A percentile compares a stretch with the other conserved stretches of the same genome.
Evolutionary conservation across 2,329 filamentous ascomycete genomes (phyloP).

Genomic region (Fusarium gaditjirri): DNA sequence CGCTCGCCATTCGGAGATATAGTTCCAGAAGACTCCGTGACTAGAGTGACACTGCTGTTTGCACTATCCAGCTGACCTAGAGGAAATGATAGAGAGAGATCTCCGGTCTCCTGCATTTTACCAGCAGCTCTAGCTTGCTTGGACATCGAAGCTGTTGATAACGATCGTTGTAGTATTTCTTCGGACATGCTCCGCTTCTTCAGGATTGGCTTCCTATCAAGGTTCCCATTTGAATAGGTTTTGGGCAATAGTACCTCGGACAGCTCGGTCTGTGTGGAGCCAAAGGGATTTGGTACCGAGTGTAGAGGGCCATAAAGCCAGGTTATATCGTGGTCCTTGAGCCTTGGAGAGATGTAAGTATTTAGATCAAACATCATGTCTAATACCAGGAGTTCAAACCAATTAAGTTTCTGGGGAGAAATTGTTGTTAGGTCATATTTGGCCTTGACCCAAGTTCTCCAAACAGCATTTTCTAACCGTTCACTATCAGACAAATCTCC

Average conservation of each 20-base stretch:
- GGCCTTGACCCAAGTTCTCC: constrained; percentile 94
- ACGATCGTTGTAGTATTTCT: constrained; percentile 87
- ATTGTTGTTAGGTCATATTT: constrained; percentile 89
- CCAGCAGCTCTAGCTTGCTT: constrained; percentile 89
- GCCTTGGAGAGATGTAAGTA: constrained; percentile 64
- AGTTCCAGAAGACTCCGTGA: constrained; percentile 74
- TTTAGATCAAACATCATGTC: neutral
- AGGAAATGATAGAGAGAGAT: constrained; percentile 69
- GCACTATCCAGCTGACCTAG: constrained; percentile 69
- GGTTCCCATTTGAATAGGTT: constrained; percentile 71
- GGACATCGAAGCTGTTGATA: constrained; percentile 88
- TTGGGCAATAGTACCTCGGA: constrained; percentile 60
- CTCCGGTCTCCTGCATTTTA: constrained; percentile 77
- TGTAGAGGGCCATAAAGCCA: constrained; percentile 96
- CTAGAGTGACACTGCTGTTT: constrained; percentile 71
- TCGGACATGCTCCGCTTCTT: constrained; percentile 98
- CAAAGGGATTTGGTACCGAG: constrained; percentile 68
- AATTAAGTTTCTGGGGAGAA: constrained; percentile 91
- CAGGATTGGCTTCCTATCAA: constrained; percentile 84
- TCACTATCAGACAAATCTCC: constrained; percentile 82
- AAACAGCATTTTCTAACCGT: constrained; percentile 92
- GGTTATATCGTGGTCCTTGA: constrained; percentile 96
- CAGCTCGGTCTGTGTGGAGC: constrained; percentile 55
- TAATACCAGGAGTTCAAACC: constrained; percentile 63
- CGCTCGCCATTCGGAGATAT: constrained; percentile 71